phyloP scores from a whole-genome alignment of 73 alveolate genomes.

The Tetrahymena borealis region DNA sequence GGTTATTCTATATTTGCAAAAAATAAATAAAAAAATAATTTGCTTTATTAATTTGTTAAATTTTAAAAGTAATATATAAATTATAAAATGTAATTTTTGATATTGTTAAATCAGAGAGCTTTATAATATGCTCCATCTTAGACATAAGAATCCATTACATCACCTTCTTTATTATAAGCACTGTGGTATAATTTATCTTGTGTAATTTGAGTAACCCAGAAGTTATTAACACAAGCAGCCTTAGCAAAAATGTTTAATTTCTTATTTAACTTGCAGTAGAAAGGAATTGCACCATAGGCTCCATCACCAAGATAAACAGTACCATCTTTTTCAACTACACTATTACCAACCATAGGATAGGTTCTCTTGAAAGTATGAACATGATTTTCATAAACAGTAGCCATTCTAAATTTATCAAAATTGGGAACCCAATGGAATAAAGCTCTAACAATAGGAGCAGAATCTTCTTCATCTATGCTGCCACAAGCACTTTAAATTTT shows the following conservation, averaged over 20 bases:
- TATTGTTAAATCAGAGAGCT: background rate
- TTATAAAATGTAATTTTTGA: background rate
- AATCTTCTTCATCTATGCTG: background rate
- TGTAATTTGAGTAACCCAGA: background rate
- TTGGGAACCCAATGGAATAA: slow-evolving; percentile 38
- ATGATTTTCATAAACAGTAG: slow-evolving; percentile 41
- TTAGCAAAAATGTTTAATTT: background rate
- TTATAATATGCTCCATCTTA: background rate
- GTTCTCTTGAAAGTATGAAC: slow-evolving; percentile 28
- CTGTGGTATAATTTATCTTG: background rate
- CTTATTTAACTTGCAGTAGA: background rate
- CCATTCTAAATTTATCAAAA: slow-evolving; percentile 27
- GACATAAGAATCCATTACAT: background rate
- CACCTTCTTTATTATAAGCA: background rate
- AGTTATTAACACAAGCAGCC: background rate
- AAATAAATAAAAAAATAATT: too few relatives aligned
- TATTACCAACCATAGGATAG: background rate
- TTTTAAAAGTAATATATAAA: background rate
- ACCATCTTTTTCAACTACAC: background rate
- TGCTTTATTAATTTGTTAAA: too few relatives aligned
- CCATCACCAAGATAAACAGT: slow-evolving; percentile 25
- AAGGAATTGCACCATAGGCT: slow-evolving; percentile 3
- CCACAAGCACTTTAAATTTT: slow-evolving; percentile 2
- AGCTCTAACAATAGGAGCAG: background rate
- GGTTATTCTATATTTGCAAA: too few relatives aligned